phyloP scores from a whole-genome alignment of 2,329 filamentous ascomycete genomes.

The Fusarium sp. region DNA sequence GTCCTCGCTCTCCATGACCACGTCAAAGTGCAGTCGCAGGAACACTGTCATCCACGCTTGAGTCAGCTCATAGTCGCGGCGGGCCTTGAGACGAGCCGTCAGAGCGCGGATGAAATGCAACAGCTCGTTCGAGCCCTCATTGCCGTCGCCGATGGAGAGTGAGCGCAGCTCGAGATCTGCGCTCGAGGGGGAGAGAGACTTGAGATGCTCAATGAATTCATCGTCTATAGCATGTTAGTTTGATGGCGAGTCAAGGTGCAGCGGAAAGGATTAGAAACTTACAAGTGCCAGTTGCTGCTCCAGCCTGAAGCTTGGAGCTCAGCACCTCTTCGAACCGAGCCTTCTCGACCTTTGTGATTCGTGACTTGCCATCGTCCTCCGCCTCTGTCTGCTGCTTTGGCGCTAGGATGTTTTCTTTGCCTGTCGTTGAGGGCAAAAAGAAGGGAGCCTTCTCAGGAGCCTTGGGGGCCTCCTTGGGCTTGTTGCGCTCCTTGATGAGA shows the following conservation, averaged over 20 bases:
- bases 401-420: slow-evolving; percentile 57
- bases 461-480: slow-evolving; percentile 91
- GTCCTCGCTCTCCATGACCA: slow-evolving; percentile 62
- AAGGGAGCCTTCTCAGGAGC: slow-evolving; percentile 94
- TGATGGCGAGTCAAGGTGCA: neutral
- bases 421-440: slow-evolving; percentile 81
- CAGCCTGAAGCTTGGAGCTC: slow-evolving; percentile 66
- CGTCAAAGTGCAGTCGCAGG: slow-evolving; percentile 78
- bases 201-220: slow-evolving; percentile 81
- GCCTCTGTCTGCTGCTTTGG: slow-evolving; percentile 48
- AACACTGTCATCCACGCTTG: slow-evolving; percentile 99
- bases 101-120: slow-evolving; percentile 84
- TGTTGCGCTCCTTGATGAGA: slow-evolving; percentile 92
- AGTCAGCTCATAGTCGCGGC: slow-evolving; percentile 90
- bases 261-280: slow-evolving; percentile 49
- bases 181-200: slow-evolving; percentile 83
- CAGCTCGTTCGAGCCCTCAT: slow-evolving; percentile 74
- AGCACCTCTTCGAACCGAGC: slow-evolving; percentile 69
- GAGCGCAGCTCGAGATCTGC: slow-evolving; percentile 93
- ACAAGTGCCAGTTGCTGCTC: slow-evolving; percentile 70
- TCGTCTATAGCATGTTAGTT: slow-evolving; percentile 59
- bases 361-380: slow-evolving; percentile 65
- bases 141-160: slow-evolving; percentile 63
- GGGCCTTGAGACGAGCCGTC: slow-evolving; percentile 74
- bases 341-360: slow-evolving; percentile 76